A percentile compares a stretch with the other conserved stretches of the same genome.
These are phyloP conservation scores for Fagopyrum esculentum DNA, from an alignment of 148 eudicot species.

Conservation along the genomic window DNA sequence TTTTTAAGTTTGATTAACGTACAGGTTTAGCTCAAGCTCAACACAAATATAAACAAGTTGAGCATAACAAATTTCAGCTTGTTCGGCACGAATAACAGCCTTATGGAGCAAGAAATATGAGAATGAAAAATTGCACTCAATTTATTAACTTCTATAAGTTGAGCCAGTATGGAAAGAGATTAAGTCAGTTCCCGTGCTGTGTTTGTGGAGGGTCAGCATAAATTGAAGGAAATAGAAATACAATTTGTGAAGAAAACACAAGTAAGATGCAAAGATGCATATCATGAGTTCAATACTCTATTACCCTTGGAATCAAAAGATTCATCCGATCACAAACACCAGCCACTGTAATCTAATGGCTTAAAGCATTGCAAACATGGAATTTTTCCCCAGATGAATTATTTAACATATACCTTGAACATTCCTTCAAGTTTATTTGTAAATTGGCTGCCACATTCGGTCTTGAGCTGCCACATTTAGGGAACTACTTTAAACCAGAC, in stretches of 20 bases:
- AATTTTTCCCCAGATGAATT: not conserved
- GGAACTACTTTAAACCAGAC: conserved; percentile 9
- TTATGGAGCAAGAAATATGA: not conserved
- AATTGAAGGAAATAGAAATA: not conserved
- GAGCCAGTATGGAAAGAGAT: not conserved
- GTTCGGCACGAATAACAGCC: too few species aligned
- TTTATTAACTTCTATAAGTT: not conserved
- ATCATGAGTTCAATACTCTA: not conserved
- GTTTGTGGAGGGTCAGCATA: not conserved
- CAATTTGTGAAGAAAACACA: not conserved
- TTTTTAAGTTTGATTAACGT: too few species aligned
- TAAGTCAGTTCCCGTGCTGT: not conserved
- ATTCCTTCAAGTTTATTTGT: conserved; percentile 99
- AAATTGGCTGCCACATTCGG: conserved; percentile 97
- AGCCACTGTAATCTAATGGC: not conserved
- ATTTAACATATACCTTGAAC: conserved; percentile 67
- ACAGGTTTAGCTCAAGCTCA: too few species aligned
- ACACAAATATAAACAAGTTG: too few species aligned
- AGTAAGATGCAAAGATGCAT: not conserved
- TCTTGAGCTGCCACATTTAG: conserved; percentile 65
- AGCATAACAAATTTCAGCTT: too few species aligned
- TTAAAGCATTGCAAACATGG: not conserved
- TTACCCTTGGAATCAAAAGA: not conserved
- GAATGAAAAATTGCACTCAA: not conserved
- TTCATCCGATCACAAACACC: not conserved